Evolutionary conservation across 2,329 filamentous ascomycete genomes (phyloP).

Genomic region (Dothistroma septosporum): DNA sequence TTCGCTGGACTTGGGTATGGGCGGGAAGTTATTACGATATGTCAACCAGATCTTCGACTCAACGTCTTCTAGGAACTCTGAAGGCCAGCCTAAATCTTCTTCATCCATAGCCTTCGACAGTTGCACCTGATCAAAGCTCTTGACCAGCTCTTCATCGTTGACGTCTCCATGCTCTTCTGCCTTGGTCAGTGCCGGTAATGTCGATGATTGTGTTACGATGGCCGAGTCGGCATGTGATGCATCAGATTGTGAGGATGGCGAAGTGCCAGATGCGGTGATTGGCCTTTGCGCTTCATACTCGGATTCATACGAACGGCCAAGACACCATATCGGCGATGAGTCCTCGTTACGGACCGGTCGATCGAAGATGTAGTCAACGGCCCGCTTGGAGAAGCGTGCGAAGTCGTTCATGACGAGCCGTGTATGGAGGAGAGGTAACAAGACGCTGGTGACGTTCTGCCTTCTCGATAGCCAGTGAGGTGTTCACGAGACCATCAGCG

Average conservation of each 20-base stretch:
- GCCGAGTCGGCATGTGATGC: conserved; percentile 33
- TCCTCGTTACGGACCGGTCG: conserved; percentile 79
- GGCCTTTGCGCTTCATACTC: conserved; percentile 21
- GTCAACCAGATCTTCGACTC: conserved; percentile 95
- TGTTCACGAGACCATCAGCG: conserved; percentile 15
- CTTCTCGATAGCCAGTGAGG: not conserved
- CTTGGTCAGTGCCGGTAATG: conserved; percentile 6
- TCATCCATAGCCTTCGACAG: conserved; percentile 32
- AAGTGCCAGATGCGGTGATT: conserved; percentile 21
- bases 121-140: conserved; percentile 28
- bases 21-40: conserved; percentile 80
- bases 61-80: conserved; percentile 83
- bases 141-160: conserved; percentile 25
- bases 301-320: conserved; percentile 56
- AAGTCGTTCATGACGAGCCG: conserved; percentile 61
- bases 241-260: conserved; percentile 31
- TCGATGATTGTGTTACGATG: conserved; percentile 25
- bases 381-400: conserved; percentile 67
- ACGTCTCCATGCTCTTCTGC: conserved; percentile 16
- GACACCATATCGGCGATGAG: conserved; percentile 76
- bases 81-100: conserved; percentile 65
- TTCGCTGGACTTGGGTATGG: conserved; percentile 74
- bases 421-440: not conserved
- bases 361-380: conserved; percentile 91
- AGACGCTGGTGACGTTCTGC: not conserved